These are phyloP conservation scores for Aspergillus sp. DNA, from an alignment of 2,329 filamentous ascomycete species.

Conservation along the genomic window DNA sequence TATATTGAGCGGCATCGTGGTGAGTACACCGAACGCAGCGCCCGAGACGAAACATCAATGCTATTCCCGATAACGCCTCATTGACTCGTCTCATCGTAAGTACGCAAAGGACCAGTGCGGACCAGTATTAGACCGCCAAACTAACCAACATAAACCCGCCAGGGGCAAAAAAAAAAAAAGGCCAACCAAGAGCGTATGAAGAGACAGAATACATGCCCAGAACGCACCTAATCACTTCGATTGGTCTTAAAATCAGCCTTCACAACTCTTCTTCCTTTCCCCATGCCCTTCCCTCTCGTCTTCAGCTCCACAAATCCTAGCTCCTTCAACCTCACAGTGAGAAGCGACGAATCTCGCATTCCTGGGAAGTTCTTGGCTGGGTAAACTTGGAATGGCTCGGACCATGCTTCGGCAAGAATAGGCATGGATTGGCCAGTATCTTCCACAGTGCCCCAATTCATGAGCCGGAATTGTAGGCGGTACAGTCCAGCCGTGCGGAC, in stretches of 20 bases:
- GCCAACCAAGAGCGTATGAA: too few species aligned
- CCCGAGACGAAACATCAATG: background rate
- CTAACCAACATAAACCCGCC: too few species aligned
- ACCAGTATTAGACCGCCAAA: too few species aligned
- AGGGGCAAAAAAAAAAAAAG: too few species aligned
- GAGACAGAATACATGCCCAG: too few species aligned
- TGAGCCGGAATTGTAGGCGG: constrained; percentile 46
- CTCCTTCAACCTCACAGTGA: constrained; percentile 41
- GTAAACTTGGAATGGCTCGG: constrained; percentile 43
- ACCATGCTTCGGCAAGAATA: constrained; percentile 42
- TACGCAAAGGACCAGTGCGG: too few species aligned
- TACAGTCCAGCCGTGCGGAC: constrained; percentile 47
- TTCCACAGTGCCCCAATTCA: constrained; percentile 40
- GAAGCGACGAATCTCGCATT: constrained; percentile 41
- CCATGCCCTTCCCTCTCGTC: constrained; percentile 37
- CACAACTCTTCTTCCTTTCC: constrained; percentile 29
- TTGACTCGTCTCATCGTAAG: background rate
- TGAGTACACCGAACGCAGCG: background rate
- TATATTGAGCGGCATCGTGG: background rate
- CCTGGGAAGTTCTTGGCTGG: constrained; percentile 47
- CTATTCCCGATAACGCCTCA: background rate
- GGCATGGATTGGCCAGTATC: constrained; percentile 38
- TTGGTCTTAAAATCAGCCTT: background rate
- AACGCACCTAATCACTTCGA: background rate
- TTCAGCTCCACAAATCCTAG: constrained; percentile 44